These are phyloP conservation scores for Penicillium olsonii DNA, from an alignment of 2,329 filamentous ascomycete genomes.

Conservation along the genomic window DNA sequence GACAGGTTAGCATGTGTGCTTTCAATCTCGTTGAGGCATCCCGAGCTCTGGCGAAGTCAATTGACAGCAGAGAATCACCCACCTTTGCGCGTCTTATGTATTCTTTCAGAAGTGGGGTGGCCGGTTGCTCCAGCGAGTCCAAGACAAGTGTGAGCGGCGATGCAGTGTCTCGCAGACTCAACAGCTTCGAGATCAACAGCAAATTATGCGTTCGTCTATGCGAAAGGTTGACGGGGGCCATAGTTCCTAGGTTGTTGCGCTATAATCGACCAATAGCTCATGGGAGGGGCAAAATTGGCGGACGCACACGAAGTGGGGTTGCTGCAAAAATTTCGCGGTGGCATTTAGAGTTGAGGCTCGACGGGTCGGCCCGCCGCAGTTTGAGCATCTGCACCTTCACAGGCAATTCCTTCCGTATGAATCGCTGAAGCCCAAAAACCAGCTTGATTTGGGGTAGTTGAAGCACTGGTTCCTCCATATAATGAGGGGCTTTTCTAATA, in stretches of 20 bases:
- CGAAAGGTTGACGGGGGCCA: conserved; percentile 41
- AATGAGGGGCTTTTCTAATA: too few relatives aligned
- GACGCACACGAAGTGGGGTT: conserved; percentile 22
- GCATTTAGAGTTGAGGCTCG: conserved; percentile 34
- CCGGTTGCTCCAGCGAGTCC: conserved; percentile 82
- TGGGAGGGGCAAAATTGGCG: conserved; percentile 11
- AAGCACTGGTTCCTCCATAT: too few relatives aligned
- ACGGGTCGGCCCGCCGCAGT: conserved; percentile 32
- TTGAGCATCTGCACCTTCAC: background rate
- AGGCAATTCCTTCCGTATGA: too few relatives aligned
- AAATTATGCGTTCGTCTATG: conserved; percentile 83
- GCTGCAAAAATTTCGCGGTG: conserved; percentile 32
- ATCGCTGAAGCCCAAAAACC: too few relatives aligned
- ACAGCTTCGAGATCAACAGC: conserved; percentile 77
- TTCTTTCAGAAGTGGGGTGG: conserved; percentile 68
- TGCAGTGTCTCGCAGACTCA: conserved; percentile 74
- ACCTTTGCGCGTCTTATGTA: conserved; percentile 76
- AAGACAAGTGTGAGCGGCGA: conserved; percentile 86
- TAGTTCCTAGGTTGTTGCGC: conserved; percentile 13
- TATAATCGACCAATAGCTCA: background rate
- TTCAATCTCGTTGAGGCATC: too few relatives aligned
- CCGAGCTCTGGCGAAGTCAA: background rate
- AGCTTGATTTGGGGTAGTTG: too few relatives aligned
- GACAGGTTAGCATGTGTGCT: conserved; percentile 10
- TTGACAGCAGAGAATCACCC: conserved; percentile 13